Conservation (phyloP, 2,329 filamentous ascomycete species). For the Trichoderma endophyticum region DNA sequence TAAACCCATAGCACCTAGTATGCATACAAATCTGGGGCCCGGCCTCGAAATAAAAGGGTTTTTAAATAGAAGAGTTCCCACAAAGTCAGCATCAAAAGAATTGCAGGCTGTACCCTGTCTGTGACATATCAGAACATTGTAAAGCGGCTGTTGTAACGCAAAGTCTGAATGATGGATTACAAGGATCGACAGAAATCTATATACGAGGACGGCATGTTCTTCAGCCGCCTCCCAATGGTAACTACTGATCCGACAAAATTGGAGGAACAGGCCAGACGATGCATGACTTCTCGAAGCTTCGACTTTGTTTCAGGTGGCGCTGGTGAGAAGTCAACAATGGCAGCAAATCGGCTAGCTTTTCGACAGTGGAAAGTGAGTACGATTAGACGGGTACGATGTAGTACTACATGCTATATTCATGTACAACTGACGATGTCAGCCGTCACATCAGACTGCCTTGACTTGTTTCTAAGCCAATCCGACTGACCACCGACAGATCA, state of each 20-base stretch:
- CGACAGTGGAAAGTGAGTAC: background rate
- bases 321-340: background rate
- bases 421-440: background rate
- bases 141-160: background rate
- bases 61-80: background rate
- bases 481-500: background rate
- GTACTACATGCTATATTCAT: background rate
- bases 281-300: background rate
- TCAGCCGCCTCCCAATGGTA: background rate
- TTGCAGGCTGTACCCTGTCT: background rate
- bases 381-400: background rate
- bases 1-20: background rate
- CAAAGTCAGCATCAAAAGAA: background rate
- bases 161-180: background rate
- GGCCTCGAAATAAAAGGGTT: background rate
- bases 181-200: background rate
- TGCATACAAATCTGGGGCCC: background rate
- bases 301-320: background rate
- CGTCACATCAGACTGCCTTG: background rate
- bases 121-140: background rate
- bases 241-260: background rate
- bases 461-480: rapidly evolving
- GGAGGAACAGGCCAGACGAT: background rate
- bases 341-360: background rate
- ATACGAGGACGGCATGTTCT: background rate